Base-by-base conservation (phyloP, 2,329 filamentous ascomycete genomes). In the Phialophora macrospora region DNA sequence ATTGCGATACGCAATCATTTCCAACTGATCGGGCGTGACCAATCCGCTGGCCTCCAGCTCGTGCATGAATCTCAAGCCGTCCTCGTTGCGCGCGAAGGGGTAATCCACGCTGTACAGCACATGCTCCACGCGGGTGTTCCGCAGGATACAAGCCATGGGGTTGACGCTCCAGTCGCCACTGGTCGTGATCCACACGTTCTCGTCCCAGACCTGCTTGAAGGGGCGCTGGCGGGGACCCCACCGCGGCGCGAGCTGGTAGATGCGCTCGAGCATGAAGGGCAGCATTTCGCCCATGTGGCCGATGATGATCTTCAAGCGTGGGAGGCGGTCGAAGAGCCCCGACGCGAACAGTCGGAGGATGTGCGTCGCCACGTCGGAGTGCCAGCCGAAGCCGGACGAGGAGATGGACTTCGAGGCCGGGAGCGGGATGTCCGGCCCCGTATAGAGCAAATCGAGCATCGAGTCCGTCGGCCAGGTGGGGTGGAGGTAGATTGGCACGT, bases 81-180 rank as follows among this genome's bases (percentile, higher is more conserved):
- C 79, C 67, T 82, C 79, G 66, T 81, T 85, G 56, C 75, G 76
- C 34, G 79, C 79, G 57, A 87, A 86, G 0, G 85, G 86, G 68
- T 87, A 87, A 68, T 87, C 85, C 9, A 86, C 81, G 65, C 82
- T 86, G 71, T 83, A 87, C 71, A 88, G 62, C 1, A 88, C 78
- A 11, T 77, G 77, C 20, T 85, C 83, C 12, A 80, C 75, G 20
- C 65, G 65, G n/a, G 69, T 72, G 9, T 72, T 72, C n/a, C 68
- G 71, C 59, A 80, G 62, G 38, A 81, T 65, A 51, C 74, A 74
- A 11, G 78, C 78, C 75, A 87, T 70, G 9, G 80, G 82, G 64
- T 76, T 77, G 26, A 86, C 66, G 38, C 80, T 80, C 73, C 82
- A 85, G 57, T 82, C 79, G 1, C 85, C 85, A 62, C 80, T 83